Percentiles rank a stretch among this genome's conserved stretches.
phyloP scores from a whole-genome alignment of 805 yeast genomes.

The Candida jianshihensis region DNA sequence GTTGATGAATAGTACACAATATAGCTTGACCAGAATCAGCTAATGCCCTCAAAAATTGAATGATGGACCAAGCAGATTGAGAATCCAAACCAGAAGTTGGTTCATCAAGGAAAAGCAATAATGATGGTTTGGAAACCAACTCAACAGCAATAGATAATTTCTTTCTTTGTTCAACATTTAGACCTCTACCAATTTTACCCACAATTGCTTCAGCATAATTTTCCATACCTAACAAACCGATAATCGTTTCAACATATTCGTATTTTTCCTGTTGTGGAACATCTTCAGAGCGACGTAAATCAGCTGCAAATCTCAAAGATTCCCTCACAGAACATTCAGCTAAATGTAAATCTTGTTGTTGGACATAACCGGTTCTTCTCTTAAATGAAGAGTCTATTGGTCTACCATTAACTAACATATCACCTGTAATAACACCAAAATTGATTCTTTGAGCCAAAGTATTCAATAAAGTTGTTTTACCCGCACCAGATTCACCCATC shows the following conservation, averaged over 20 bases:
- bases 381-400: constrained; percentile 56
- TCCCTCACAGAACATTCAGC: constrained; percentile 64
- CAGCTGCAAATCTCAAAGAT: constrained; percentile 60
- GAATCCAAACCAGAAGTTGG: constrained; percentile 68
- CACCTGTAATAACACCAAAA: constrained; percentile 64
- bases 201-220: constrained; percentile 65
- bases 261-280: constrained; percentile 51
- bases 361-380: constrained; percentile 51
- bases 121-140: constrained; percentile 56
- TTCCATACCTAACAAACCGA: constrained; percentile 56
- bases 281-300: constrained; percentile 53
- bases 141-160: constrained; percentile 62
- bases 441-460: constrained; percentile 66
- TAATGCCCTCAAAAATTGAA: constrained; percentile 51
- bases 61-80: constrained; percentile 62
- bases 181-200: constrained; percentile 68
- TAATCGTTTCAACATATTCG: constrained; percentile 58
- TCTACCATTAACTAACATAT: constrained; percentile 58
- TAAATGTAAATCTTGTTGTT: constrained; percentile 71
- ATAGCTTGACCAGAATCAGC: constrained; percentile 59
- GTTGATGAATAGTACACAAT: constrained; percentile 77
- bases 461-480: constrained; percentile 69
- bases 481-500: constrained; percentile 78
- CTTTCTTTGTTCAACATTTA: constrained; percentile 60
- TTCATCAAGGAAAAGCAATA: constrained; percentile 56